These are phyloP conservation scores for Cercophora sp. DNA, from an alignment of 495 filamentous ascomycete species.

Conservation along the genomic window DNA sequence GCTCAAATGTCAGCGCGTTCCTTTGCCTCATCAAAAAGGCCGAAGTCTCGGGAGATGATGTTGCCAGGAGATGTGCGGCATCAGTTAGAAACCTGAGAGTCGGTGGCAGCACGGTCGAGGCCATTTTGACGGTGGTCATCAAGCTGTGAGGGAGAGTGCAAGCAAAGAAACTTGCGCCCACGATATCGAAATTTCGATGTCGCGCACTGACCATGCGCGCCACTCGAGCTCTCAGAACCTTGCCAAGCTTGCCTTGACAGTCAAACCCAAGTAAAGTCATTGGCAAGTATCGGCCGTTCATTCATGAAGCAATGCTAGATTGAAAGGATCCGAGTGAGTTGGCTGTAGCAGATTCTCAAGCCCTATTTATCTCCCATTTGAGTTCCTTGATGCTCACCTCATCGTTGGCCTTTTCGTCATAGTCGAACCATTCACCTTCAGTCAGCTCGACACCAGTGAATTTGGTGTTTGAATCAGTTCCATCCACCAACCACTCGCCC, in stretches of 20 bases:
- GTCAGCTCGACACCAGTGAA: constrained; percentile 76
- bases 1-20: constrained; percentile 39
- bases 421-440: constrained; percentile 75
- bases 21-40: constrained; percentile 46
- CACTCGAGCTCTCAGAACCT: too few species aligned
- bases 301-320: too few species aligned
- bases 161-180: too few species aligned
- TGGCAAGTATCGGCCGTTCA: too few species aligned
- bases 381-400: constrained; percentile 78
- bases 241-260: too few species aligned
- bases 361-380: constrained; percentile 77
- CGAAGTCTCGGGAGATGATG: constrained; percentile 44
- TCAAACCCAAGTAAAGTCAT: too few species aligned
- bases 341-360: too few species aligned
- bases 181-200: too few species aligned
- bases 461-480: constrained; percentile 68
- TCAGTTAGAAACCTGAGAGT: constrained; percentile 43
- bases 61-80: constrained; percentile 47
- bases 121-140: constrained; percentile 20
- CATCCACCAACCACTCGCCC: constrained; percentile 88
- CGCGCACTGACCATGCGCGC: too few species aligned
- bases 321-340: too few species aligned
- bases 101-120: constrained; percentile 23
- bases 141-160: neutral
- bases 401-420: constrained; percentile 56